Percentiles rank a stretch among this genome's conserved stretches.
These are phyloP conservation scores for Diaporthe nobilis DNA, from an alignment of 2,329 filamentous ascomycete genomes.

Conservation along the genomic window DNA sequence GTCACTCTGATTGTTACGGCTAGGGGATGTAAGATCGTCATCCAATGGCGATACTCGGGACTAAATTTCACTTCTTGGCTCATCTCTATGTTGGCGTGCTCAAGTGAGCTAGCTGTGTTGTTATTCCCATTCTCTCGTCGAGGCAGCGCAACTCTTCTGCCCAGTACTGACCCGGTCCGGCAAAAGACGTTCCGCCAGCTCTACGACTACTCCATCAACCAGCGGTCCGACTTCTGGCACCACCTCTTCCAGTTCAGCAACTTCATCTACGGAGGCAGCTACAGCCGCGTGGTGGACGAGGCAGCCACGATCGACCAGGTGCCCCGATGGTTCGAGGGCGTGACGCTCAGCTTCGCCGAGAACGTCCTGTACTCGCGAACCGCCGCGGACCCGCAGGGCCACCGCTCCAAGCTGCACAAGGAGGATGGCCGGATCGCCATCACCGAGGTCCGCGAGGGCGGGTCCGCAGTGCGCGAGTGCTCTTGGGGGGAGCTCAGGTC, in stretches of 20 bases:
- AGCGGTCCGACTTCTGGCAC: constrained; percentile 75
- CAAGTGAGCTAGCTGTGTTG: not conserved
- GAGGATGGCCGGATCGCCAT: constrained; percentile 79
- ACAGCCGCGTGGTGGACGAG: constrained; percentile 76
- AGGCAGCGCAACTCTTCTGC: not conserved
- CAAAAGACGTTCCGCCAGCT: constrained; percentile 76
- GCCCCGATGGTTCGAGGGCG: constrained; percentile 83
- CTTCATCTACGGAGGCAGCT: constrained; percentile 74
- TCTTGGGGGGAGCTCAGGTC: constrained; percentile 77
- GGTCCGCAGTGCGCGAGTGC: constrained; percentile 66
- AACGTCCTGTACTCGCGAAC: constrained; percentile 78
- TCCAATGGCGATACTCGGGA: not conserved
- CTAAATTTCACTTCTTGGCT: constrained; percentile 2
- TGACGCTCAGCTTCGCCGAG: constrained; percentile 83
- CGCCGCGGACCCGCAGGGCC: constrained; percentile 54
- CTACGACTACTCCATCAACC: constrained; percentile 76
- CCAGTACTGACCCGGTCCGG: not conserved
- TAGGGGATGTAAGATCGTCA: not conserved
- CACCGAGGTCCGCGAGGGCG: constrained; percentile 81
- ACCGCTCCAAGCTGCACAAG: constrained; percentile 71
- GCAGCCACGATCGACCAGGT: constrained; percentile 77
- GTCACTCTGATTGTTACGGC: not conserved
- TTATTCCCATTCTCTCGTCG: not conserved
- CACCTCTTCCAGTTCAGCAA: constrained; percentile 72
- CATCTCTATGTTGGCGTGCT: not conserved